A percentile compares a stretch with the other conserved stretches of the same genome.
These are phyloP conservation scores for Aethionema arabicum DNA, from an alignment of 345 rosid genomes.

Conservation along the genomic window DNA sequence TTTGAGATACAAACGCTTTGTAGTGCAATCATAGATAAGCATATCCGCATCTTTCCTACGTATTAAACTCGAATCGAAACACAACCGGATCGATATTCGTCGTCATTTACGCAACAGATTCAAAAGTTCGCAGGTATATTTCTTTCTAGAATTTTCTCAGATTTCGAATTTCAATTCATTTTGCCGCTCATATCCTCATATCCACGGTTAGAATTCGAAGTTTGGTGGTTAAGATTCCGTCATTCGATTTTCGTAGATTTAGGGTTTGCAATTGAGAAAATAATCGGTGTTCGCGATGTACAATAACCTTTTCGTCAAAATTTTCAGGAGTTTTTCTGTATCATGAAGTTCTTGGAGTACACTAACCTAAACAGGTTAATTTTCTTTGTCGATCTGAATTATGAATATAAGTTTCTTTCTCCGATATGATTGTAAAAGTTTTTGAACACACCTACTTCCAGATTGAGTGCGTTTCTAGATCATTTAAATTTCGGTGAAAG, in stretches of 20 bases:
- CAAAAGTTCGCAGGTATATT: slow-evolving; percentile 6
- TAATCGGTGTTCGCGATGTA: slow-evolving; percentile 2
- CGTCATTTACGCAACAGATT: slow-evolving; percentile 18
- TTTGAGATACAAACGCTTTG: slow-evolving; percentile 8
- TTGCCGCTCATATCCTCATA: slow-evolving; percentile 12
- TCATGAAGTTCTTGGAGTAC: slow-evolving; percentile 89
- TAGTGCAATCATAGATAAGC: slow-evolving; percentile 16
- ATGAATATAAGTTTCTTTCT: background rate
- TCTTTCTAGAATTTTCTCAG: slow-evolving; percentile 5
- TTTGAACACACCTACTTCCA: slow-evolving; percentile 26
- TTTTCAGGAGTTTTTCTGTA: background rate
- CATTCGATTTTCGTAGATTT: background rate
- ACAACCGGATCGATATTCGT: background rate
- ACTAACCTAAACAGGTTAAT: slow-evolving; percentile 50
- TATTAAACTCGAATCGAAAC: slow-evolving; percentile 7
- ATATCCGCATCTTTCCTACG: slow-evolving; percentile 41
- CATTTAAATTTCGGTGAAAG: slow-evolving; percentile 77
- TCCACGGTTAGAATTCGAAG: slow-evolving; percentile 8
- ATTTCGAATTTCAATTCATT: slow-evolving; percentile 13
- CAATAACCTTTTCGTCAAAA: slow-evolving; percentile 12
- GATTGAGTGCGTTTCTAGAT: slow-evolving; percentile 67
- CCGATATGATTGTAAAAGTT: slow-evolving; percentile 9
- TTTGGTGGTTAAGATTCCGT: slow-evolving; percentile 4
- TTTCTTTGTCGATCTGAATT: background rate
- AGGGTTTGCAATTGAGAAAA: slow-evolving; percentile 3